phyloP scores from a whole-genome alignment of 371 early-diverging fungal species.

The Mortierella sp. region DNA sequence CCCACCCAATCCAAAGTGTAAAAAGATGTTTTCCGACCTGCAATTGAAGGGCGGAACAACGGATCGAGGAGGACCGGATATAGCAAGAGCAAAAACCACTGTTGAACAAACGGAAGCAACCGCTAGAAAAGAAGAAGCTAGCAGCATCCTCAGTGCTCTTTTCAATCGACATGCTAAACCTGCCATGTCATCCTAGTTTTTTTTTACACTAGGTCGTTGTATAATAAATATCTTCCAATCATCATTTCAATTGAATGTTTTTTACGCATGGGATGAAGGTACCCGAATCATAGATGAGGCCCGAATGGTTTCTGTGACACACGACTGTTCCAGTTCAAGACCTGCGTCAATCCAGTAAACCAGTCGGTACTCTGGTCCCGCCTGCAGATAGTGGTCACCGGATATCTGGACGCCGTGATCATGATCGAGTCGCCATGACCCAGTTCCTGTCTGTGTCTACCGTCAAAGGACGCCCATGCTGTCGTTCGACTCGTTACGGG shows the following conservation, averaged over 20 bases:
- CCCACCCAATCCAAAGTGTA: conserved; percentile 25
- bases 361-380: conserved; percentile 63
- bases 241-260: too few species aligned
- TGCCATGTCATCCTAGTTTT: conserved; percentile 11
- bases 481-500: conserved; percentile 52
- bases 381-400: conserved; percentile 68
- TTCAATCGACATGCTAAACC: conserved; percentile 36
- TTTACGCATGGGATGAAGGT: too few species aligned
- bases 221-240: too few species aligned
- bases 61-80: conserved; percentile 25
- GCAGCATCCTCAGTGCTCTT: conserved; percentile 20
- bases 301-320: conserved; percentile 38
- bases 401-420: conserved; percentile 64
- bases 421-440: conserved; percentile 64
- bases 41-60: conserved; percentile 29
- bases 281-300: conserved; percentile 29
- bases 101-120: neutral
- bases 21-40: conserved; percentile 34
- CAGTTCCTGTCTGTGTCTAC: conserved; percentile 64
- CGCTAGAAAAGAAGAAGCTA: neutral
- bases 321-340: conserved; percentile 60
- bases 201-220: neutral
- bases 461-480: conserved; percentile 68
- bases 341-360: conserved; percentile 57
- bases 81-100: neutral